phyloP scores from a whole-genome alignment of 768 basidiomycete species.

The Boletus speciosus region DNA sequence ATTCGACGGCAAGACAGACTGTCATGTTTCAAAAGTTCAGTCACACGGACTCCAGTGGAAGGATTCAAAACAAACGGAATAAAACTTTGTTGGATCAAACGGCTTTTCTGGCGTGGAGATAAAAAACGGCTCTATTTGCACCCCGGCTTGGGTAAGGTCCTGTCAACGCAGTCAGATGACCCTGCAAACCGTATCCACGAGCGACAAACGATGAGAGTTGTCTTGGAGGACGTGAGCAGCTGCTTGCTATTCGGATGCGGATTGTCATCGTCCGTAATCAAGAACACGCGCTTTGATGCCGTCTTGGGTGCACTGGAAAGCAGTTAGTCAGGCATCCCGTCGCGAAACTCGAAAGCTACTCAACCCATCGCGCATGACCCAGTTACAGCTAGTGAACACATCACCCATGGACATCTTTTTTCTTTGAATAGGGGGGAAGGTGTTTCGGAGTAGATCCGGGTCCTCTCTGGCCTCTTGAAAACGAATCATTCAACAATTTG shows the following conservation, averaged over 20 bases:
- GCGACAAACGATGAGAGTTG: conserved; percentile 59
- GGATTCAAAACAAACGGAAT: conserved; percentile 51
- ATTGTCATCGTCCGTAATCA: conserved; percentile 75
- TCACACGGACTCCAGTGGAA: not conserved
- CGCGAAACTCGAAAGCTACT: conserved; percentile 14
- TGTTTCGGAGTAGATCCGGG: conserved; percentile 48
- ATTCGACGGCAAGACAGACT: conserved; percentile 62
- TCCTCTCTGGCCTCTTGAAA: conserved; percentile 61
- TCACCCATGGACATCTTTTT: conserved; percentile 75
- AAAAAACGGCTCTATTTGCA: conserved; percentile 85
- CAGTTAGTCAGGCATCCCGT: not conserved
- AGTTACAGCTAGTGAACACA: conserved; percentile 87
- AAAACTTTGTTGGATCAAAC: conserved; percentile 76
- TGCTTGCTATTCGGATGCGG: conserved; percentile 53
- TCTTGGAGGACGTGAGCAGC: conserved; percentile 64
- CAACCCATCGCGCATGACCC: conserved; percentile 85
- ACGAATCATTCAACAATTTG: conserved; percentile 1
- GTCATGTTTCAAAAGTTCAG: conserved; percentile 1
- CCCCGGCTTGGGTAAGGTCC: conserved; percentile 81
- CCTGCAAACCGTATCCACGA: not conserved
- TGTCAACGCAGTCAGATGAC: conserved; percentile 28
- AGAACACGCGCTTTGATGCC: conserved; percentile 87
- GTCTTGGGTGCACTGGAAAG: conserved; percentile 71
- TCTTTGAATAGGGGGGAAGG: conserved; percentile 63
- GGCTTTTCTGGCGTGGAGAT: conserved; percentile 63